Evolutionary conservation across 2,329 filamentous ascomycete genomes (phyloP).

Genomic region (Ascocoryne sarcoides): DNA sequence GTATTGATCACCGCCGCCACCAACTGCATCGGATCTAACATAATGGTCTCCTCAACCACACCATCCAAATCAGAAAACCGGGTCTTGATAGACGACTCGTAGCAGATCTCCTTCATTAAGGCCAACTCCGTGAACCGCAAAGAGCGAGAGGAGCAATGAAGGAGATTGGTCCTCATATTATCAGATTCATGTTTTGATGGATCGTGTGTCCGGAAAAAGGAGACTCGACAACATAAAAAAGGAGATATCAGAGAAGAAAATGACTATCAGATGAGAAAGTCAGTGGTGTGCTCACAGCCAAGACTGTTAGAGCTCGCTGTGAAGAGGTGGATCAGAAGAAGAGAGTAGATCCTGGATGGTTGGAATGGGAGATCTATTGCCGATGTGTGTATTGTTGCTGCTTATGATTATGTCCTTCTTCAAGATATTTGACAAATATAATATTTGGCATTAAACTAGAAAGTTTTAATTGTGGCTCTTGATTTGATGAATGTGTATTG

Average conservation of each 20-base stretch:
- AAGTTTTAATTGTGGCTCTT: too few relatives aligned
- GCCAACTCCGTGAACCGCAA: slow-evolving; percentile 20
- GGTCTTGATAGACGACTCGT: slow-evolving; percentile 26
- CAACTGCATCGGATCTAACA: slow-evolving; percentile 3
- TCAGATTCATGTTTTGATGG: slow-evolving; percentile 16
- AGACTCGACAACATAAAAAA: slow-evolving; percentile 15
- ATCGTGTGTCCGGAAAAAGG: slow-evolving; percentile 12
- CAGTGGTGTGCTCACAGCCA: slow-evolving; percentile 18
- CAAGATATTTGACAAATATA: too few relatives aligned
- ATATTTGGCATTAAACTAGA: too few relatives aligned
- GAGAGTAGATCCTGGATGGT: not conserved
- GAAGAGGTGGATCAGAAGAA: slow-evolving; percentile 4
- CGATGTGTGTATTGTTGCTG: too few relatives aligned
- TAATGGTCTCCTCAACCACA: too few relatives aligned
- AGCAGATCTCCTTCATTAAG: slow-evolving; percentile 20
- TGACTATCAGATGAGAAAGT: slow-evolving; percentile 2
- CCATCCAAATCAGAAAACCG: slow-evolving; percentile 21
- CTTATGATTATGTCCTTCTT: too few relatives aligned
- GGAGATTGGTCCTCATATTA: slow-evolving; percentile 20
- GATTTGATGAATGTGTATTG: too few relatives aligned
- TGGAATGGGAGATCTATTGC: not conserved
- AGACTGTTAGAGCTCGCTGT: slow-evolving; percentile 20
- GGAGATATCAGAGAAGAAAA: slow-evolving; percentile 4
- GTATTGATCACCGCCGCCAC: slow-evolving; percentile 17
- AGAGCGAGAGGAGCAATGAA: slow-evolving; percentile 21